A percentile compares a stretch with the other conserved stretches of the same genome.
These are phyloP conservation scores for Vitis riparia DNA, from an alignment of 164 flowering plant species.

Conservation along the genomic window DNA sequence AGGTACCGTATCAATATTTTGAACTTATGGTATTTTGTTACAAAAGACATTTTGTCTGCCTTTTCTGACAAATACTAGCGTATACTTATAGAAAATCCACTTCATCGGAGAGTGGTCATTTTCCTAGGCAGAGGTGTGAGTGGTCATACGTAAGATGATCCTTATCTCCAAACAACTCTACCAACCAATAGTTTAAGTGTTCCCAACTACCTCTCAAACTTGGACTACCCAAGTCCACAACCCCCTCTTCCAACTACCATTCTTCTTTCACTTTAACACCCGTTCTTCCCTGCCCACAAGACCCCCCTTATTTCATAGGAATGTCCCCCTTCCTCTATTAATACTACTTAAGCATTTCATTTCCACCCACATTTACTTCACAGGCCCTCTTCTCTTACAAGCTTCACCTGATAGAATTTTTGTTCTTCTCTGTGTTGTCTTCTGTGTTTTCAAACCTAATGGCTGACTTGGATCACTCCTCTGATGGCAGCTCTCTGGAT, in stretches of 20 bases:
- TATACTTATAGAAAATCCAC: too few relatives aligned
- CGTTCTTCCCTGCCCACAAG: neutral
- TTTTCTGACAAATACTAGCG: too few relatives aligned
- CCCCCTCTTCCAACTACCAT: conserved; percentile 27
- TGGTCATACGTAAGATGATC: neutral
- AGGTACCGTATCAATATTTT: too few relatives aligned
- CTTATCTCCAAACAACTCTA: neutral
- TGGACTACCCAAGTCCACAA: neutral
- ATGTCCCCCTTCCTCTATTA: conserved; percentile 1
- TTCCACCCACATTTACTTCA: neutral
- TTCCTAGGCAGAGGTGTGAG: neutral
- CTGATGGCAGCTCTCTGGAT: conserved; percentile 16
- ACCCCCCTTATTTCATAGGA: neutral
- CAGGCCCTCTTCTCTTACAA: neutral
- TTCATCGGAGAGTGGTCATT: too few relatives aligned
- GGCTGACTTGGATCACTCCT: conserved; percentile 25
- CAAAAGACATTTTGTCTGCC: too few relatives aligned
- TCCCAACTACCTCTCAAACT: conserved; percentile 34
- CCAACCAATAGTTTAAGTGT: conserved; percentile 15
- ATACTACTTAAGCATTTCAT: neutral
- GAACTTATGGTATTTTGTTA: too few relatives aligned
- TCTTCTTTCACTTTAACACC: conserved; percentile 14
- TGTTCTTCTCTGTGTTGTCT: too few relatives aligned
- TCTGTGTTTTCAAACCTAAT: neutral
- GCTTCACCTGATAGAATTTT: neutral